These are phyloP conservation scores for Pythium phragmitis DNA, from an alignment of 352 stramenopile species.

Conservation along the genomic window DNA sequence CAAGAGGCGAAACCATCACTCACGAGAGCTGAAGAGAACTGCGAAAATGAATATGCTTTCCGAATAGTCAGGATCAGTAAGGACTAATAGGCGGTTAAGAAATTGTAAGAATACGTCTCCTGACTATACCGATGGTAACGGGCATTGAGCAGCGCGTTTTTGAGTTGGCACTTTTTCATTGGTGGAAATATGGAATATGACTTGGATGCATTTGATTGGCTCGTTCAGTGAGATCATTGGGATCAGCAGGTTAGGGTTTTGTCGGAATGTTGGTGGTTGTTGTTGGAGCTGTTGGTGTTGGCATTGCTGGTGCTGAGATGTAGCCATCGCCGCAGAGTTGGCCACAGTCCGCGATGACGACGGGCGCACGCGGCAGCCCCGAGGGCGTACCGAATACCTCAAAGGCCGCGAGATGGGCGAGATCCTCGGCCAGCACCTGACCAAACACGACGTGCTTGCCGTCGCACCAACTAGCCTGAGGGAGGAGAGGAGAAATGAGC, in stretches of 20 bases:
- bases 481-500: background rate
- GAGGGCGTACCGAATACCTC: slow-evolving; percentile 50
- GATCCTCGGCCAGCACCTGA: slow-evolving; percentile 86
- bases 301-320: slow-evolving; percentile 11
- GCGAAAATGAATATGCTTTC: slow-evolving; percentile 10
- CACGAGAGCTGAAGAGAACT: slow-evolving; percentile 3
- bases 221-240: slow-evolving; percentile 1
- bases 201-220: slow-evolving; percentile 30
- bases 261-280: slow-evolving; percentile 17
- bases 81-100: background rate
- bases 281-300: slow-evolving; percentile 5
- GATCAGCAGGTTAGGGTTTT: slow-evolving; percentile 6
- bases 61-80: background rate
- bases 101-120: slow-evolving; percentile 7
- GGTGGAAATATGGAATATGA: slow-evolving; percentile 31
- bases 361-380: slow-evolving; percentile 43
- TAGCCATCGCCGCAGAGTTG: slow-evolving; percentile 54
- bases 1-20: slow-evolving; percentile 6
- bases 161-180: slow-evolving; percentile 59
- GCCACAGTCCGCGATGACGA: slow-evolving; percentile 58
- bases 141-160: slow-evolving; percentile 12
- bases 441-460: slow-evolving; percentile 99
- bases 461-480: slow-evolving; percentile 88
- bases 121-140: background rate
- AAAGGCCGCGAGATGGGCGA: slow-evolving; percentile 46